Percentiles rank a stretch among this genome's conserved stretches.
These are phyloP conservation scores for Pseudogymnoascus sp. DNA, from an alignment of 2,329 filamentous ascomycete genomes.

Conservation along the genomic window DNA sequence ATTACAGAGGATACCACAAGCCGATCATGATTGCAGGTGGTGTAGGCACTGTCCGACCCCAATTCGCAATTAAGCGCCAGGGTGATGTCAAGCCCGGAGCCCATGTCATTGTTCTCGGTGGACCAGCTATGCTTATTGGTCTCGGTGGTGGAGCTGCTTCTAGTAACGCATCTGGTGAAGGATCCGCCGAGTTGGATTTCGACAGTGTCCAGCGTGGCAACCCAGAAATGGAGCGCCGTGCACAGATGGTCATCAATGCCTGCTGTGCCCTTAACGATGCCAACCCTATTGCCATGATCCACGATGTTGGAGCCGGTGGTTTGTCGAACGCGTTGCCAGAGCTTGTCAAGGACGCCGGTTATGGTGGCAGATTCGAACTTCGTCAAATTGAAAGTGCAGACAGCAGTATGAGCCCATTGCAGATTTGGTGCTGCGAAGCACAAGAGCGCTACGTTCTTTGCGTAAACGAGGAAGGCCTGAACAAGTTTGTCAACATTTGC, in stretches of 20 bases:
- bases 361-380: slow-evolving; percentile 88
- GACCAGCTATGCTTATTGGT: slow-evolving; percentile 95
- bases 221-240: slow-evolving; percentile 88
- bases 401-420: slow-evolving; percentile 83
- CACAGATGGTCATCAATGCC: slow-evolving; percentile 96
- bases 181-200: slow-evolving; percentile 88
- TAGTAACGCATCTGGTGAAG: slow-evolving; percentile 79
- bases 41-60: slow-evolving; percentile 82
- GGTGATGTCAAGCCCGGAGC: slow-evolving; percentile 77
- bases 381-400: slow-evolving; percentile 88
- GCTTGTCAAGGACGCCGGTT: slow-evolving; percentile 83
- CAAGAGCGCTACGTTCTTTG: slow-evolving; percentile 94
- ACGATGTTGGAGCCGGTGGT: slow-evolving; percentile 93
- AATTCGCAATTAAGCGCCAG: slow-evolving; percentile 80
- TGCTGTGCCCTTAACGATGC: slow-evolving; percentile 76
- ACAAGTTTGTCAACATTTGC: slow-evolving; percentile 62
- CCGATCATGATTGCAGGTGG: slow-evolving; percentile 98
- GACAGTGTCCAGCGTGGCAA: slow-evolving; percentile 96
- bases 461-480: slow-evolving; percentile 71
- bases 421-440: slow-evolving; percentile 97
- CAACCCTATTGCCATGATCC: slow-evolving; percentile 92
- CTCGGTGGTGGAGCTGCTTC: slow-evolving; percentile 92
- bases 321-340: slow-evolving; percentile 77
- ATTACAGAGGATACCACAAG: slow-evolving; percentile 91
- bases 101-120: slow-evolving; percentile 85